Base-by-base conservation (phyloP, 805 yeast genomes). In the Suhomyces pyralidae region DNA sequence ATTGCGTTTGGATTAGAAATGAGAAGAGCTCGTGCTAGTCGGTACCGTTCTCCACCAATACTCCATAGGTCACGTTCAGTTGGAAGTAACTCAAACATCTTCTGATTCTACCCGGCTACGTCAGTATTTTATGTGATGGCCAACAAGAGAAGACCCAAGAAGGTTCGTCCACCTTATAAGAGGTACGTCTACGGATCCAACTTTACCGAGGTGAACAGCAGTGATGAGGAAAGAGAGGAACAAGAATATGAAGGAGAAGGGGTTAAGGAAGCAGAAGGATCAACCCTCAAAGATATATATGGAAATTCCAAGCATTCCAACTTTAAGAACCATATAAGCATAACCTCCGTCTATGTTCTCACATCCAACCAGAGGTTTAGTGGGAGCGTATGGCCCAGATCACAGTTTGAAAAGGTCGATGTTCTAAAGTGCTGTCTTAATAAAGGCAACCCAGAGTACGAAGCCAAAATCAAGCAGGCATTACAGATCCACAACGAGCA, bases 81-180 rank as follows among this genome's bases (percentile, higher is more conserved):
- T 8, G 24, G 24, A 19, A 38, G 24, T 19, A 19, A 9, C 22
- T 9, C 2, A 19, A 36, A 6, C 19, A 17, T 36, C 12, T 8
- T 32, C 17, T 32, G 36, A 32, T n/a, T 32, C 15, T 26, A 3
- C 12, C 30, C 3, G 14, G 24, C 22, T 17, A 17, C 43, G 43
- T 22, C 25, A 22, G 25, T 19, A 8, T 17, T 40, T 40, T 22
- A 42, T 20, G 45, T 42, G 30, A 42, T 91, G 85, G 97, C 91
- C 32, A 91, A 91, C 70, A 91, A 90, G 69, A 73, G 92, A 63
- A 80, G 97, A 66, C 91, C 97, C 9, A 87, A 86, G 76, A 87
- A 91, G 77, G 76, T 80, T 46, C 84, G 85, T 56, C 90, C 91
- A 51, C 91, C 92, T 5, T 91, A 88, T 70, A 79, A 84, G 68